Base-by-base conservation (phyloP, 108 stramenopile species). In the Skeletonema costatum region DNA sequence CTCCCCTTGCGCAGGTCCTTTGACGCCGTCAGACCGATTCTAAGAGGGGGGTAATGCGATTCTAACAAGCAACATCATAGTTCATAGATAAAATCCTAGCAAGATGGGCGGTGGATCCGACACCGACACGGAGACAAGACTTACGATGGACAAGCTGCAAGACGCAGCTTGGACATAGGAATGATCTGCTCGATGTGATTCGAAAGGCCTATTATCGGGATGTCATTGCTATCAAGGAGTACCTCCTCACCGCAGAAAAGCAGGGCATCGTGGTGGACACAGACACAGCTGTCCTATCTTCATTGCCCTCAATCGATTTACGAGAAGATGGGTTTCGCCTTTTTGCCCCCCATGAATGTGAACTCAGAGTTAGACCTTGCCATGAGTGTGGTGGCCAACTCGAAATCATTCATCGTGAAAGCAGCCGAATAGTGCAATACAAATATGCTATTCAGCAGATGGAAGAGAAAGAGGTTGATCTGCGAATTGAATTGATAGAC, bases 201-300 rank as follows among this genome's bases (percentile, higher is more conserved):
- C 82, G 85, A 7, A 83, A 80, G 46, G 82, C 82, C 0, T 86
- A 86, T 32, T 82, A 86, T 44, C 82, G 82, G 2, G 85, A 86
- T 59, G 82, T 86, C 38, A 53, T 86, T 25, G 56, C 64, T 25
- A 38, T 83, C 31, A 79, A 82, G 59, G 78, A 86, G 70, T 68
- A 60, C 64, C 60, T 86, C 32, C 38, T 76, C 10, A 48, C 71
- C 58, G 66, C 71, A n/a, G 35, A 77, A 50, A 5, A 13, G 32
- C 39, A 53, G 41, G 76, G 70, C 21, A 58, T 58, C 58, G 30
- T 29, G 25, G 13, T 46, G 35, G 44, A 30, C 35, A 39, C 70
- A 14, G 44, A 30, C 35, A 39, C 70, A 14, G 25, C 8, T 58
- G 30, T 69, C 11, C 16, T 85, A 21, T 17, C 64, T 32, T 70